Evolutionary conservation across 257 asterid species (phyloP), one percentile per base, ranked within the genome.

Genomic region (Nicotiana benthamiana): DNA sequence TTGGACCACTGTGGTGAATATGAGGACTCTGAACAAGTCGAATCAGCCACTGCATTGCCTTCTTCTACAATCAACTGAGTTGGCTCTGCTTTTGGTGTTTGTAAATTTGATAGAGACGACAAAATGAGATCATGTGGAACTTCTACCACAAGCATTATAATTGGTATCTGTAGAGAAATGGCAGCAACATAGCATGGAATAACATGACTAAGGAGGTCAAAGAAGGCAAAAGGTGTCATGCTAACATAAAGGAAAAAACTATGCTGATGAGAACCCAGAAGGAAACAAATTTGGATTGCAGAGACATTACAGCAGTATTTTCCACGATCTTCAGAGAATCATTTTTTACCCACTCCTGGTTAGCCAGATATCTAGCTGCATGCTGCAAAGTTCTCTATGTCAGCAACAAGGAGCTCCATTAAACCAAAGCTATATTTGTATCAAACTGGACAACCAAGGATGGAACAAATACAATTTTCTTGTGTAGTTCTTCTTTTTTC

Each of bases 241-340:
- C 17, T 70, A 70, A 70, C 77, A 72, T 24, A 72, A 72, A 72
- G 78, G 26, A 46, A 20, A 72, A 6, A 57, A 72, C 40, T 6
- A 72, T 46, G 78, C 59, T 72, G 78, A 46, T 72, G 34, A 46
- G 60, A 72, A 46, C 36, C 40, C 40, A 72, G 56, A 72, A 46
- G 78, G 40, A 46, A 72, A 40, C 17, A 36, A 80, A 43, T 13
- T 54, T 72, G 67, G 26, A 72, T 40, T 68, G 24, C 12, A 86
- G 90, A 80, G 86, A 86, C 80, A 83, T 89, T 96, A 96, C 99
- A 86, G 99, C 99, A 75, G 99, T 96, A 88, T 96, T 96, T 91
- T 96, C 99, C 83, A 96, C 99, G 83, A 96, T 94, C 96, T 96
- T 96, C 92, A 96, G 99, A 83, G 99, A 96, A 87, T 96, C 99